phyloP scores from a whole-genome alignment of 176 grass and related monocot species.

The Leersia perrieri region DNA sequence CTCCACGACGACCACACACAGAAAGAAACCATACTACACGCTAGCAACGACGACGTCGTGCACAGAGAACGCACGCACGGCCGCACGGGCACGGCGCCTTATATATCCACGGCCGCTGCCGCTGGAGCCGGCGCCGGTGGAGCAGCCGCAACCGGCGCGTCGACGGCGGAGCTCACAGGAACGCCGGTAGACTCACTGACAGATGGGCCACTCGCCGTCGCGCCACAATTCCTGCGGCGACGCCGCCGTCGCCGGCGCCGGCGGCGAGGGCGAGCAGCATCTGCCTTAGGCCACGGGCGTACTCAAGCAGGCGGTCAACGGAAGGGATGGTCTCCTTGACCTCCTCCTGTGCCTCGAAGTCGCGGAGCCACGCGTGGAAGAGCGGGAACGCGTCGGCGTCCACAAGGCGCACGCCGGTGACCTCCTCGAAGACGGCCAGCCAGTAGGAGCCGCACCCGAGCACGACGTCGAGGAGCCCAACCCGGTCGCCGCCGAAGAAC shows the following conservation, averaged over 20 bases:
- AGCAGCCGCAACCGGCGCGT: background rate
- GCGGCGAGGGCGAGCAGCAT: slow-evolving; percentile 60
- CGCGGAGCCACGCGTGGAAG: slow-evolving; percentile 69
- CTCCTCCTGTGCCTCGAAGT: slow-evolving; percentile 70
- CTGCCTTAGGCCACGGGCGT: slow-evolving; percentile 63
- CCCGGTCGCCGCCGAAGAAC: slow-evolving; percentile 76
- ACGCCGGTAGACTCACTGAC: too few relatives aligned
- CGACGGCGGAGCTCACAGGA: too few relatives aligned
- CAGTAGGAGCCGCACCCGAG: slow-evolving; percentile 87
- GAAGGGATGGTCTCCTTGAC: slow-evolving; percentile 72
- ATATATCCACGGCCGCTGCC: slow-evolving; percentile 54
- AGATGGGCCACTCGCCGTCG: too few relatives aligned
- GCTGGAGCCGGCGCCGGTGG: background rate
- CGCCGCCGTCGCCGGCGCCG: background rate
- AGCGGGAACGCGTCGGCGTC: slow-evolving; percentile 68
- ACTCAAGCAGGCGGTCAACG: slow-evolving; percentile 76
- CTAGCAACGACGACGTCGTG: background rate
- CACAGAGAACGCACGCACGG: background rate
- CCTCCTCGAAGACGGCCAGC: slow-evolving; percentile 84
- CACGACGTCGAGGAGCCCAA: slow-evolving; percentile 69
- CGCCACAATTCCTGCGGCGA: too few relatives aligned
- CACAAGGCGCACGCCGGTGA: slow-evolving; percentile 72
- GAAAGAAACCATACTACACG: slow-evolving; percentile 12
- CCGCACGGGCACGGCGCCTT: too few relatives aligned
- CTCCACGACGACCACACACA: slow-evolving; percentile 1